Base-by-base conservation (phyloP, 441 rosid species). In the Mallotus japonicus region DNA sequence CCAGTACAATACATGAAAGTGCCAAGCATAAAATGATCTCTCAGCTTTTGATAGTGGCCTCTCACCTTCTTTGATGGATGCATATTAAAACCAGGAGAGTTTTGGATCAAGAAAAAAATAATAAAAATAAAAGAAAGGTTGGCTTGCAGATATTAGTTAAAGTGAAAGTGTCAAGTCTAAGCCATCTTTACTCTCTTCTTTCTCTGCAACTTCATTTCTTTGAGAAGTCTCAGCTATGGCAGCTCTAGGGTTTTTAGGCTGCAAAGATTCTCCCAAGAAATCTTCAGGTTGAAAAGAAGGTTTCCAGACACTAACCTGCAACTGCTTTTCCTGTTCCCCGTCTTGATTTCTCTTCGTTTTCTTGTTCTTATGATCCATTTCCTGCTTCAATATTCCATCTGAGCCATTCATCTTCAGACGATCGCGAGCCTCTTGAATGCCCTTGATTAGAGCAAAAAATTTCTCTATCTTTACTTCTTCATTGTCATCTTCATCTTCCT, bases 221-320 rank as follows among this genome's bases (percentile, higher is more conserved):
- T 19, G 72, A 5, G 73, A 60, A 59, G 71, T 9, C 10, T 46
- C 55, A 34, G 13, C 63, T n/a, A 53, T 0, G 6, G 46, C 54
- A 16, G 44, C 19, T 7, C 53, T 6, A 67, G 32, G 60, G 51
- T 46, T 67, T 22, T 34, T 68, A 8, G 59, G 14, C 50, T 34
- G 1, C 24, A 0, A n/a, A 53, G 14, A 42, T 16, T 72, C 78
- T 12, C 22, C 76, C 44, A 77, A 17, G 66, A 85, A 85, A 66
- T 85, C 86, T 71, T 85, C 86, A 49, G 14, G 75, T 61, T 57
- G 80, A 73, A 85, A 85, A 32, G 80, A 56, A 0, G 83, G 85
- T 59, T 74, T 75, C 84, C 87, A 78, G 28, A 20, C 80, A 40
- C 59, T 46, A 70, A 70, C 63, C 5, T 50, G 37, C 71, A 28